Base-by-base conservation (phyloP, 345 rosid species). In the Sapria himalayana region DNA sequence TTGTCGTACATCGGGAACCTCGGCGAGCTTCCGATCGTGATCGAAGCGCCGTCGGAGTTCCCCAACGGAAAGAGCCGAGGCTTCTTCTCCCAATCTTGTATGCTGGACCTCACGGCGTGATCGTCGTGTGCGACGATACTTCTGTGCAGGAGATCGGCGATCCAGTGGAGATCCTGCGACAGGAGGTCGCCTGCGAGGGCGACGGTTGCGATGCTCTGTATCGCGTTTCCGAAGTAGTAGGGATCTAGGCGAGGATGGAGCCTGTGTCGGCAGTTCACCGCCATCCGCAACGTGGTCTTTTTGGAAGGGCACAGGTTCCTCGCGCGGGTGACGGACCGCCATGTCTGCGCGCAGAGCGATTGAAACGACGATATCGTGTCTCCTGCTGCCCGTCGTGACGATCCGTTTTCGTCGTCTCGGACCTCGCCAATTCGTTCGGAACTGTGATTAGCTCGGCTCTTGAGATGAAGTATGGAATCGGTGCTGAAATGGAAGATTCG, bases 1-100 rank as follows among this genome's bases (percentile, higher is more conserved):
- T 82, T 89, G 23, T 69, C 51, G 52, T 82, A 89, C 98, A 89
- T 89, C 0, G 98, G 98, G 32, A 86, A 86, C 61, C 97, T 66
- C 32, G 97, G 94, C 4, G 97, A 86, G 53, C 97, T 86, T 0
- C 97, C 98, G 85, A 89, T 89, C 12, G 98, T 82, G 24, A 89
- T 79, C 22, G 93, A 82, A 18, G 98, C 98, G 2, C 98, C 98
- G 39, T 89, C 98, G 21, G 57, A 48, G 60, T 89, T 89, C 8
- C 98, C 98, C 2, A 89, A 57, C 9, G 94, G 98, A 15, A 89
- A 89, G 47, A 89, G 12, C 67, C 85, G 59, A 42, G 98, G 98
- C 21, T 67, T 50, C 10, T 38, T 69, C 54, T 79, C 98, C 98
- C 98, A 89, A 1, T 47, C 56, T 27, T 63, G 72, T 14, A 82